These are phyloP conservation scores for Colletotrichum camelliae DNA, from an alignment of 2,329 filamentous ascomycete genomes.

Conservation along the genomic window DNA sequence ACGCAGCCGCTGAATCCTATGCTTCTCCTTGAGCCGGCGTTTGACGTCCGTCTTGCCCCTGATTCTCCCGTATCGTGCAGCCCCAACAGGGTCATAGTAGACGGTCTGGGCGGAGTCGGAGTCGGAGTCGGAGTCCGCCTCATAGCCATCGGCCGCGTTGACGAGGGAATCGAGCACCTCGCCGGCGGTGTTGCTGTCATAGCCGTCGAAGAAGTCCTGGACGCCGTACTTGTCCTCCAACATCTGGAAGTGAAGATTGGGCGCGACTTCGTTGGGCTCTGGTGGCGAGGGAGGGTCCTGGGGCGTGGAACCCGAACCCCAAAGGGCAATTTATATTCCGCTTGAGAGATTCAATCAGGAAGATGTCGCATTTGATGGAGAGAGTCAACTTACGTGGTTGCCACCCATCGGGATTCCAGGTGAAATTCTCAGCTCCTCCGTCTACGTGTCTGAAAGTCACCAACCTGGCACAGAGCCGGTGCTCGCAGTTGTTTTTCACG, in stretches of 20 bases:
- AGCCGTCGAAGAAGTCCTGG: background rate
- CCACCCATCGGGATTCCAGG: background rate
- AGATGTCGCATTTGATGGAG: background rate
- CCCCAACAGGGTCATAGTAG: background rate
- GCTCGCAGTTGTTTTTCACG: background rate
- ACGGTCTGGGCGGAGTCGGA: background rate
- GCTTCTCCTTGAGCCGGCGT: background rate
- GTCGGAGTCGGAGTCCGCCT: background rate
- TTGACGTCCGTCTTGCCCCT: background rate
- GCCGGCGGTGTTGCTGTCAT: background rate
- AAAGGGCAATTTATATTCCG: background rate
- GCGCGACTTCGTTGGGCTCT: background rate
- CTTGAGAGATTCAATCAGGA: background rate
- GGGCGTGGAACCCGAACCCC: background rate
- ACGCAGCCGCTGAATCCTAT: background rate
- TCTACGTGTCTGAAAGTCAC: background rate
- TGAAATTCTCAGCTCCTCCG: background rate
- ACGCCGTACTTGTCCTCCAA: background rate
- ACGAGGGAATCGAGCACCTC: background rate
- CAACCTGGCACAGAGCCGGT: background rate
- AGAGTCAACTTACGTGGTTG: background rate
- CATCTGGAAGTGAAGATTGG: background rate
- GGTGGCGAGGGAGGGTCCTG: background rate
- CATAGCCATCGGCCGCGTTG: background rate
- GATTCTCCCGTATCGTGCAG: background rate